A percentile compares a stretch with the other conserved stretches of the same genome.
Conservation (phyloP, 768 basidiomycete species). For the Psilocybe cubensis region DNA sequence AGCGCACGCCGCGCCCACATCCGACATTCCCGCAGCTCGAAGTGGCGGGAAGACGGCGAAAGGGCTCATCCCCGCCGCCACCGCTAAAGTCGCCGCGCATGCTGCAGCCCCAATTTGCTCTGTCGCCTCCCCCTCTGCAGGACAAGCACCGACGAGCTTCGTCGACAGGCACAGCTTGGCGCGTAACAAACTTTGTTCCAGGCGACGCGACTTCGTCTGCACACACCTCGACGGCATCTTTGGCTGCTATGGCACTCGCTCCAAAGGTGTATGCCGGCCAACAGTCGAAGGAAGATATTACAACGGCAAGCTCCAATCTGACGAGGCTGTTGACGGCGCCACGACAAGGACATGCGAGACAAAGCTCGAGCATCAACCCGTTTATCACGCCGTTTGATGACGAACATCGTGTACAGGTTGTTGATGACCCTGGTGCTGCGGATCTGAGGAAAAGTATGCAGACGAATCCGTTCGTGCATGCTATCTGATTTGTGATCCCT, state of each 20-base stretch:
- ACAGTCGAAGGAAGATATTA: conserved; percentile 52
- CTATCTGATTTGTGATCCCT: conserved; percentile 16
- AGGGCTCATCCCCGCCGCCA: conserved; percentile 23
- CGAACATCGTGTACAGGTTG: conserved; percentile 47
- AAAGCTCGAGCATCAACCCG: conserved; percentile 49
- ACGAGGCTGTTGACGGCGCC: conserved; percentile 44
- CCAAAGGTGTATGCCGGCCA: conserved; percentile 20
- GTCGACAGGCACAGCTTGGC: conserved; percentile 23
- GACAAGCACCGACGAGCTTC: conserved; percentile 27
- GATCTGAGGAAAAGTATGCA: conserved; percentile 47
- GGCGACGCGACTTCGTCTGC: conserved; percentile 15
- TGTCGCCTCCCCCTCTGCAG: conserved; percentile 20
- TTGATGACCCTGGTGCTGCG: conserved; percentile 25
- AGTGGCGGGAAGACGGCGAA: conserved; percentile 8
- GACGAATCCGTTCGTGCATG: conserved; percentile 54
- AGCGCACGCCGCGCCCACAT: conserved; percentile 12
- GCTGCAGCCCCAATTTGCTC: conserved; percentile 16
- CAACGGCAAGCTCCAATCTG: no score
- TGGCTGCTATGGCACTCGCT: neutral
- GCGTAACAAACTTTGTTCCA: conserved; percentile 26
- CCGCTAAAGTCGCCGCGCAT: conserved; percentile 15
- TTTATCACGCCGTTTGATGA: conserved; percentile 85
- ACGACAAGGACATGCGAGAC: conserved; percentile 43
- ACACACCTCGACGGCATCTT: conserved; percentile 18
- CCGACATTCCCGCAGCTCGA: conserved; percentile 22